Evolutionary conservation across 164 flowering plant genomes (phyloP), one percentile per base, ranked within the genome.

Genomic region (Kingdonia uniflora): DNA sequence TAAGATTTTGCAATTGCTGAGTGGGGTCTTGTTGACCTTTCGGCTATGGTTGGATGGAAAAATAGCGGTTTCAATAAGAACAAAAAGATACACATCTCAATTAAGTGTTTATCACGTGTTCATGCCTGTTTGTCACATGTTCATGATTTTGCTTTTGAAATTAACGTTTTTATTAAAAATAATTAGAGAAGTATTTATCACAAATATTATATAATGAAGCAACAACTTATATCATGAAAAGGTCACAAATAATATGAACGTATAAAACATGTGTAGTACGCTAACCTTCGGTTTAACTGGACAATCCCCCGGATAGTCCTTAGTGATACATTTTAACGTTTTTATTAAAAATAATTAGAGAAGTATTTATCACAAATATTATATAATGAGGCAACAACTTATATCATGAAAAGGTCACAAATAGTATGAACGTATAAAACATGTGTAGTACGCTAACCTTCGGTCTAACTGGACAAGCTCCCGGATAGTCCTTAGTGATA

Each of bases 221-320:
- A 59, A 51, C n/a, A 57, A 37, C 23, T 15, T 26, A 39, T 23
- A 58, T 21, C 17, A 35, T 11, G 44, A 47, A 38, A 14, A 57
- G 21, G 2, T 12, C 17, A 16, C 3, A 52, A 20, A 35, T 11
- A 52, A 43, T 19, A 13, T 43, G 5, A 41, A 42, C 26, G 19
- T 16, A 20, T n/a, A 1, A 21, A 29, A 29, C 35, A 3, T 29
- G 8, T 3, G 35, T 29, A 29, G 35, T 3, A 29, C 8, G 45
- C 78, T 57, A 54, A 91, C 98, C 95, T 85, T 82, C 14, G 98
- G 98, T 65, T 92, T 73, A 55, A 91, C 78, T 15, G 95, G 76
- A 59, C 42, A 42, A 57, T 68, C 79, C 35, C 84, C 85, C 6
- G 95, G 92, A 59, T 64, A 87, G 42, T 79, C 77, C 73, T 75